A percentile compares a stretch with the other conserved stretches of the same genome.
These are phyloP conservation scores for Collybiopsis luxurians DNA, from an alignment of 768 basidiomycete genomes.

Conservation along the genomic window DNA sequence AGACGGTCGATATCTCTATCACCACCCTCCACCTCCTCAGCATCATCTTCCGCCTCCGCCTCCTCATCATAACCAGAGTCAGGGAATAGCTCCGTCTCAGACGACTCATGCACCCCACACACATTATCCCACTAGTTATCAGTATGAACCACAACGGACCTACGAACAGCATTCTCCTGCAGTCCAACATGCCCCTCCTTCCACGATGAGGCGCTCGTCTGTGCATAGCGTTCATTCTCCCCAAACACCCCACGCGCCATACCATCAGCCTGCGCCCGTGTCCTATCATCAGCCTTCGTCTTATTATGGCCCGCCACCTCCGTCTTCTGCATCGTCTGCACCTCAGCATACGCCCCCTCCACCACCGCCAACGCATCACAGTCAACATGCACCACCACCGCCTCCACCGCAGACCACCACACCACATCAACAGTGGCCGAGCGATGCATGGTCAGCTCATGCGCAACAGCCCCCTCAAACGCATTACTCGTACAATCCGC, in stretches of 20 bases:
- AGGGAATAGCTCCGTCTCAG: neutral
- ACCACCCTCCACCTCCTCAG: slow-evolving; percentile 40
- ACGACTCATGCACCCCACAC: neutral
- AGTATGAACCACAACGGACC: too few relatives aligned
- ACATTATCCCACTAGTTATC: too few relatives aligned
- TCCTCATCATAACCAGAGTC: neutral
- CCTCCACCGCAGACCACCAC: slow-evolving; percentile 17
- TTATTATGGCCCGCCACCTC: neutral
- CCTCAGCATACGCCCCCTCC: slow-evolving; percentile 12
- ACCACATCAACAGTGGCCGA: slow-evolving; percentile 26
- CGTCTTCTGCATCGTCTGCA: neutral
- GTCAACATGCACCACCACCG: neutral
- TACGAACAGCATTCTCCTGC: too few relatives aligned
- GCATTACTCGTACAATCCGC: neutral
- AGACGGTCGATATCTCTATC: slow-evolving; percentile 57
- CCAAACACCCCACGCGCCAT: slow-evolving; percentile 3
- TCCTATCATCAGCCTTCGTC: slow-evolving; percentile 22
- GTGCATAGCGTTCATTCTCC: neutral
- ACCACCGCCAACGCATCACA: slow-evolving; percentile 4
- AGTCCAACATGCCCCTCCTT: too few relatives aligned
- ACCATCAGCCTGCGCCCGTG: slow-evolving; percentile 22
- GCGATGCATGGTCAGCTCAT: neutral
- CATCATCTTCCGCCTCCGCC: slow-evolving; percentile 28
- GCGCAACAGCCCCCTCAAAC: neutral
- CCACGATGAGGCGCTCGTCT: too few relatives aligned